phyloP scores from a whole-genome alignment of 2,329 filamentous ascomycete species.

The Pseudogymnoascus sp. region DNA sequence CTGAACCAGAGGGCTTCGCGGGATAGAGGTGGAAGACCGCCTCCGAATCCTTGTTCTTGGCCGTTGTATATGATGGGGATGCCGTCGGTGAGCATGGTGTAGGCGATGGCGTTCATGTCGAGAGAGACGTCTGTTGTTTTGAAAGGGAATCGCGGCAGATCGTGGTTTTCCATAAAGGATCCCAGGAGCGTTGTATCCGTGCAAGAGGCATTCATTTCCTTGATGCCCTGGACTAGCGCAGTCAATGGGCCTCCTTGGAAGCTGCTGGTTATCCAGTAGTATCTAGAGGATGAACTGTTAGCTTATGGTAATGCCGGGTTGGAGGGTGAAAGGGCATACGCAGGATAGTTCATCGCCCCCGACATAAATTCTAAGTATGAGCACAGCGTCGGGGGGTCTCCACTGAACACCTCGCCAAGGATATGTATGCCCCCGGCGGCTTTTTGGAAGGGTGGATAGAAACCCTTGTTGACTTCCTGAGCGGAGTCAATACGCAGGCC shows the following conservation, averaged over 20 bases:
- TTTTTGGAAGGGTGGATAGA: conserved; percentile 30
- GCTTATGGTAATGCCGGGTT: conserved; percentile 24
- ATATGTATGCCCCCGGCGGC: conserved; percentile 33
- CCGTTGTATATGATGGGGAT: conserved; percentile 47
- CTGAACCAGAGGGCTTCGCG: conserved; percentile 39
- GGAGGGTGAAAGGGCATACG: conserved; percentile 25
- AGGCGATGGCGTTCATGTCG: conserved; percentile 42
- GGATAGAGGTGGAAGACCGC: conserved; percentile 32
- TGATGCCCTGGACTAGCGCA: not conserved
- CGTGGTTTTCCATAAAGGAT: conserved; percentile 38
- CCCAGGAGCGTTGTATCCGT: conserved; percentile 31
- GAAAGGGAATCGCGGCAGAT: conserved; percentile 33
- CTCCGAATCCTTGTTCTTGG: conserved; percentile 42
- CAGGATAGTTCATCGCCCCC: conserved; percentile 41
- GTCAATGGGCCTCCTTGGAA: conserved; percentile 1
- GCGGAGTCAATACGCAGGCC: conserved; percentile 36
- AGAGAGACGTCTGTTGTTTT: conserved; percentile 14
- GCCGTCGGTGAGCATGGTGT: conserved; percentile 41
- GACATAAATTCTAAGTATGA: conserved; percentile 37
- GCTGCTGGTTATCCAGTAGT: not conserved
- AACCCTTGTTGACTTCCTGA: conserved; percentile 35
- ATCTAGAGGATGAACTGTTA: not conserved
- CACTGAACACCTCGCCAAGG: conserved; percentile 33
- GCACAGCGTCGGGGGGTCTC: conserved; percentile 34
- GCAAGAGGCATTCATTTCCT: conserved; percentile 23